These are phyloP conservation scores for Aspergillus aculeatus DNA, from an alignment of 2,329 filamentous ascomycete species.

Conservation along the genomic window DNA sequence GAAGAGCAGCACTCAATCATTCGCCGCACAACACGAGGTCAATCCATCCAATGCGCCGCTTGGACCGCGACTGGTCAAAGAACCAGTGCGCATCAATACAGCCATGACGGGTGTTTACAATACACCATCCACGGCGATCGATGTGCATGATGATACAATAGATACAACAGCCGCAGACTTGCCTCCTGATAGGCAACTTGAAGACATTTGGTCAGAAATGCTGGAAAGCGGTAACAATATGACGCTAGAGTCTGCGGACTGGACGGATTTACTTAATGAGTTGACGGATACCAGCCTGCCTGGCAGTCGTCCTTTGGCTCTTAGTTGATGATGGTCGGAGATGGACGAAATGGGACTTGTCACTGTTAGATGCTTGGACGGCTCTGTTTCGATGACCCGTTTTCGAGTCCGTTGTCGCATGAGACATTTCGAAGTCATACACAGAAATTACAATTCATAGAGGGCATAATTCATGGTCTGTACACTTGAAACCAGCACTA, in stretches of 20 bases:
- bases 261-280: slow-evolving; percentile 32
- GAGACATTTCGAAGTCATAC: no score
- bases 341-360: no score
- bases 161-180: not conserved
- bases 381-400: no score
- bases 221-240: slow-evolving; percentile 28
- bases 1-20: slow-evolving; percentile 16
- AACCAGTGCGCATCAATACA: no score
- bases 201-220: slow-evolving; percentile 35
- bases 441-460: no score
- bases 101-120: not conserved
- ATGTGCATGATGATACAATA: not conserved
- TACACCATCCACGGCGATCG: not conserved
- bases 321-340: not conserved
- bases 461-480: no score
- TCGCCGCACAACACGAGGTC: not conserved
- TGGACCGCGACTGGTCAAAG: not conserved
- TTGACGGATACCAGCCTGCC: slow-evolving; percentile 24
- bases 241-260: slow-evolving; percentile 26
- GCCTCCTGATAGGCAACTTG: slow-evolving; percentile 18
- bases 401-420: no score
- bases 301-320: slow-evolving; percentile 8
- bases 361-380: no score
- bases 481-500: no score
- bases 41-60: not conserved